These are phyloP conservation scores for Phytophthora pinifolia DNA, from an alignment of 352 stramenopile species.

Conservation along the genomic window DNA sequence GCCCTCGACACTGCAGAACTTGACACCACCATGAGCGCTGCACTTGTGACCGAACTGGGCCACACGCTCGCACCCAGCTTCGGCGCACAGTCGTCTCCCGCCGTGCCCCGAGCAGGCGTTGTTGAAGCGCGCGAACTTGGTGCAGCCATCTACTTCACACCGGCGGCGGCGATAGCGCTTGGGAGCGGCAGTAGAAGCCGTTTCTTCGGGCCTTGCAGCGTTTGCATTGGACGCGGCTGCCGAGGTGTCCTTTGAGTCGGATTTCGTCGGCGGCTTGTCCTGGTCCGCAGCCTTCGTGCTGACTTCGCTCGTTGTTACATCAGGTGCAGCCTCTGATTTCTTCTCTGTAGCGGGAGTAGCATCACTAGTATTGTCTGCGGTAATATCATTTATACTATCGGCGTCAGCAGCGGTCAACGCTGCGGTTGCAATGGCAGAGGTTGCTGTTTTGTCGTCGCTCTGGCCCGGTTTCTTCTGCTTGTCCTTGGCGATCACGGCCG, in stretches of 20 bases:
- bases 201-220: slow-evolving; percentile 1
- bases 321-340: slow-evolving; percentile 1
- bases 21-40: slow-evolving; percentile 74
- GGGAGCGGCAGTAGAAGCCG: slow-evolving; percentile 1
- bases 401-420: not conserved
- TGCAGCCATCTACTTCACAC: slow-evolving; percentile 64
- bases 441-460: slow-evolving; percentile 6
- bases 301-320: slow-evolving; percentile 3
- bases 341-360: slow-evolving; percentile 1
- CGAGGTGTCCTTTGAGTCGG: slow-evolving; percentile 10
- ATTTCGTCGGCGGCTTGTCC: not conserved
- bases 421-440: slow-evolving; percentile 4
- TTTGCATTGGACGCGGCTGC: slow-evolving; percentile 1
- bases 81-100: slow-evolving; percentile 68
- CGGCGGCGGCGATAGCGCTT: slow-evolving; percentile 69
- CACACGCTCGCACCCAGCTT: slow-evolving; percentile 64
- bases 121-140: slow-evolving; percentile 82
- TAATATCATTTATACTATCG: not conserved
- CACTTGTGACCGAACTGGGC: slow-evolving; percentile 84
- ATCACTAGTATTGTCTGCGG: not conserved
- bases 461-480: slow-evolving; percentile 35
- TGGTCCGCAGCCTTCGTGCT: slow-evolving; percentile 7
- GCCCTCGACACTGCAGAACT: slow-evolving; percentile 68
- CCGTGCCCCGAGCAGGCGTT: slow-evolving; percentile 75
- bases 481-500: slow-evolving; percentile 70